Percentiles rank a stretch among this genome's conserved stretches.
phyloP scores from a whole-genome alignment of 192 early-diverging fungal genomes.

The Coemansia sp. region DNA sequence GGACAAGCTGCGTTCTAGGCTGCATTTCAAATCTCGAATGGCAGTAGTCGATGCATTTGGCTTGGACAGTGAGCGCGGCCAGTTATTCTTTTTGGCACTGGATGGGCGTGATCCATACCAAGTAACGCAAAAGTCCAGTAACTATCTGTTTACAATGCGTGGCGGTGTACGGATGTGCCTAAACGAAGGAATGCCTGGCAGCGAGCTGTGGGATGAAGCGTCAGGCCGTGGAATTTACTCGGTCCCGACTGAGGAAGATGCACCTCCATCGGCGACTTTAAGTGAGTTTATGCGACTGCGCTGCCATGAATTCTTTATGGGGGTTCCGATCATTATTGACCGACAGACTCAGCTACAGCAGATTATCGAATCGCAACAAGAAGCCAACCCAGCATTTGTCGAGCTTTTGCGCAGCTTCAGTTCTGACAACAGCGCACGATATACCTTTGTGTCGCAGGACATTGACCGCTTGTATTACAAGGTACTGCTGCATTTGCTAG shows the following conservation, averaged over 20 bases:
- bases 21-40: slow-evolving; percentile 44
- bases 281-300: slow-evolving; percentile 49
- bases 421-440: slow-evolving; percentile 31
- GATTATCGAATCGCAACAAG: slow-evolving; percentile 20
- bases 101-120: slow-evolving; percentile 53
- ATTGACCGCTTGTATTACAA: slow-evolving; percentile 42
- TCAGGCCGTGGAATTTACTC: slow-evolving; percentile 48
- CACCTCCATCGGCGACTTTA: slow-evolving; percentile 32
- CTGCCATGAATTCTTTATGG: slow-evolving; percentile 53
- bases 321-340: slow-evolving; percentile 49
- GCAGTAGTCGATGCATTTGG: slow-evolving; percentile 35
- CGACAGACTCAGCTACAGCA: slow-evolving; percentile 29
- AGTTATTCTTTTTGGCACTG: slow-evolving; percentile 51
- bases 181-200: slow-evolving; percentile 48
- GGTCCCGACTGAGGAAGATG: slow-evolving; percentile 33
- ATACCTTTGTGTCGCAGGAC: slow-evolving; percentile 44
- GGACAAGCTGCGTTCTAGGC: slow-evolving; percentile 55
- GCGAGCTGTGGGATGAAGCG: slow-evolving; percentile 42
- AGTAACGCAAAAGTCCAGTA: slow-evolving; percentile 44
- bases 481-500: slow-evolving; percentile 45
- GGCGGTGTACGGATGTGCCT: slow-evolving; percentile 50
- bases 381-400: neutral
- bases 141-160: slow-evolving; percentile 53
- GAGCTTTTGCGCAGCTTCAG: slow-evolving; percentile 36
- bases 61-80: slow-evolving; percentile 24